Evolutionary conservation across 192 early-diverging fungal genomes (phyloP), one percentile per base, ranked within the genome.

Genomic region (Pilobolus umbonatus): DNA sequence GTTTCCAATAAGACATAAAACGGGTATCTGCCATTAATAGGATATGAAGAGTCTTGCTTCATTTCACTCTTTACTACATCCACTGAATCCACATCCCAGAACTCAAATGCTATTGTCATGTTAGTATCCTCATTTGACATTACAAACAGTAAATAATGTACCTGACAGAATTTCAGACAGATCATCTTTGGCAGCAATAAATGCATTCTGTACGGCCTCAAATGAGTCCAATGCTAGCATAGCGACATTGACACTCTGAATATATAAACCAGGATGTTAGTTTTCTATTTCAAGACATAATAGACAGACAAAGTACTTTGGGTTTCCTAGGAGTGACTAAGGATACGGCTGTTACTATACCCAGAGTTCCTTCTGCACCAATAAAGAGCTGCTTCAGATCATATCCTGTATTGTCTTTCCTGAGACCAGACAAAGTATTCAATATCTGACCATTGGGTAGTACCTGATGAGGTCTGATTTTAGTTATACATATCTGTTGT

Each of bases 331-430:
- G 94, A 1, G 93, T 84, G 2, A 87, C 57, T 42, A 99, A 88
- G 0, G 95, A 93, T 11, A 97, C 91, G 30, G 83, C 90, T 0
- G 96, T 98, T 48, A 99, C 83, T 39, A 99, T 80, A 3, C 96
- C 96, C 46, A 99, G 71, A 2, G 93, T 93, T 17, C 96, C 96
- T 69, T 99, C 96, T 10, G 92, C 82, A 8, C 96, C 96, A 56
- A 99, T 96, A 62, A 99, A 97, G 28, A 99, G 77, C 72, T 99
- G 96, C 77, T 99, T 99, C 29, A 99, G 67, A 65, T 99, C 96
- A 54, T 90, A 96, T 3, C 94, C 96, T 22, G 96, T 99, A 68
- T 95, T 98, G 65, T 99, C 96, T 68, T 99, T 99, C 47, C 95
- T 82, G 71, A 99, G 54, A 10, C 80, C 88, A 10, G 80, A 83